A percentile compares a stretch with the other conserved stretches of the same genome.
These are phyloP conservation scores for Claviceps sp. DNA, from an alignment of 2,329 filamentous ascomycete genomes.

Conservation along the genomic window DNA sequence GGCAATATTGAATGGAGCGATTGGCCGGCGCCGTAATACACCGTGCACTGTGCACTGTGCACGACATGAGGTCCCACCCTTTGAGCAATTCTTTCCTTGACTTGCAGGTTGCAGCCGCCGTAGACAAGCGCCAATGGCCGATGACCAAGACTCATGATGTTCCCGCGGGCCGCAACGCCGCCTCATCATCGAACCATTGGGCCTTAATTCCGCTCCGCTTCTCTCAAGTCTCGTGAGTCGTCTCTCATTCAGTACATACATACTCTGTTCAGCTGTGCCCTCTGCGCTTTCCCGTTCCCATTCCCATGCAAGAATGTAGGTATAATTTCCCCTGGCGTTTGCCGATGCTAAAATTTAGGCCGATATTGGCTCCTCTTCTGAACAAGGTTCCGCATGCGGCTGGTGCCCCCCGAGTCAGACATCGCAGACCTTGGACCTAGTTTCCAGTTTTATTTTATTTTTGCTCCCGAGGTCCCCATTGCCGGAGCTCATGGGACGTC, in stretches of 20 bases:
- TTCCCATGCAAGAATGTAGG: background rate
- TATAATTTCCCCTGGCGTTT: background rate
- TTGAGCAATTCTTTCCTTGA: too few species aligned
- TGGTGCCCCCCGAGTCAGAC: background rate
- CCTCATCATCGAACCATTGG: too few species aligned
- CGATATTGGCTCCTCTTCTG: background rate
- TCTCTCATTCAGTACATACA: background rate
- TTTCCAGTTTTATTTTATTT: background rate
- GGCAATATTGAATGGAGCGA: background rate
- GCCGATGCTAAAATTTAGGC: background rate
- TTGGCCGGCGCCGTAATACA: too few species aligned
- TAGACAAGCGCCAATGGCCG: too few species aligned
- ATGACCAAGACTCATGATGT: too few species aligned
- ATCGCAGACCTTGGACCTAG: background rate
- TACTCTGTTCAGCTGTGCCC: background rate
- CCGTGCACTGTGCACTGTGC: too few species aligned
- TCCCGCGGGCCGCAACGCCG: too few species aligned
- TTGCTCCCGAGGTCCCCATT: background rate
- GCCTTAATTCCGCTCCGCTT: too few species aligned
- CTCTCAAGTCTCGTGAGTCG: too few species aligned
- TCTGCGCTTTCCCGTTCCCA: too few species aligned
- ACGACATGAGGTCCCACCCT: too few species aligned
- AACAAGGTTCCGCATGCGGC: conserved; percentile 1
- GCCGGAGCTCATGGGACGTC: background rate
- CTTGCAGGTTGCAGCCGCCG: too few species aligned